Base-by-base conservation (phyloP, 257 asterid species). In the Jaltomata sinuosa region DNA sequence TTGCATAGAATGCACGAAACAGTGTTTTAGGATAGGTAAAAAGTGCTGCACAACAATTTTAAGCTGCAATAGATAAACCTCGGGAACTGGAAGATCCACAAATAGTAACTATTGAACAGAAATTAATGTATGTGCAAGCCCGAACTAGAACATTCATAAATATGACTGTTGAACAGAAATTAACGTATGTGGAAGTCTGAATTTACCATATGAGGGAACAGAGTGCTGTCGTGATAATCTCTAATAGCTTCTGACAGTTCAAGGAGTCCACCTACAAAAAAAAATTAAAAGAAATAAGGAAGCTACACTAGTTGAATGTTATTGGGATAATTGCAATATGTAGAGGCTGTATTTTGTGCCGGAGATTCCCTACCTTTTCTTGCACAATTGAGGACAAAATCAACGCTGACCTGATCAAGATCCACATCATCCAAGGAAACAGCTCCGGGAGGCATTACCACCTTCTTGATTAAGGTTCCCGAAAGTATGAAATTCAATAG, bases 381-480 rank as follows among this genome's bases (percentile, higher is more conserved):
- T 79, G 93, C 95, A 90, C 98, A 93, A 74, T 87, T 93, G 85
- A 96, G 94, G 82, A 96, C 96, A 90, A 89, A 87, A 88, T 94
- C 98, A 31, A 92, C 98, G 84, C 99, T 94, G 84, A 96, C 98
- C 92, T 94, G 99, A 91, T 96, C 98, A 85, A 96, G 97, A 89
- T 96, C 98, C 89, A 96, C 98, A 86, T 96, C 99, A 85, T 96
- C 98, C 88, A 96, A 91, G 11, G 99, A 90, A 87, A 94, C 97
- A 4, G 98, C 99, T 52, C 99, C 99, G 0, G 99, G 98, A 71
- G 99, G 99, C 99, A 96, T 91, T 81, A 93, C 93, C 83, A 96
- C 99, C 90, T 91, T 96, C 93, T 95, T 93, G 85, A 96, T 88
- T 86, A 93, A 88, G 90, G 94, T 94, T 83, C 99, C 97, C 52